These are phyloP conservation scores for Malassezia arunalokei DNA, from an alignment of 1,284 basidiomycete species.

Conservation along the genomic window DNA sequence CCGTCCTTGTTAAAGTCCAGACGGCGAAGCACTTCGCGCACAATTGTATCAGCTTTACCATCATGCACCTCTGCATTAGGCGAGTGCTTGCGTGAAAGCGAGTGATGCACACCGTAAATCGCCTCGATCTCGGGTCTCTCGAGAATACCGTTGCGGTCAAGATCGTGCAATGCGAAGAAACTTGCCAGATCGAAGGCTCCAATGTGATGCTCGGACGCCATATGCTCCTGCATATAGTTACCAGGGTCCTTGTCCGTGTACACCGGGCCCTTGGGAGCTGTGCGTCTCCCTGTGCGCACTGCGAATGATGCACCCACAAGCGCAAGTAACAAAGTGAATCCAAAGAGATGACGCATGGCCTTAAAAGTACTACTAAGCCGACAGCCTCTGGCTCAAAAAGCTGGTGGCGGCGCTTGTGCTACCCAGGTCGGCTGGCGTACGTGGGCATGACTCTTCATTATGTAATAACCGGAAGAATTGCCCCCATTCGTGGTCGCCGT, in stretches of 20 bases:
- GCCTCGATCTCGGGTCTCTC: conserved; percentile 48
- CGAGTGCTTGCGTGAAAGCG: conserved; percentile 75
- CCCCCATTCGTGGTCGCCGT: too few relatives aligned
- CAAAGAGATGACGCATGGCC: neutral
- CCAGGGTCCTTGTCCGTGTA: conserved; percentile 3
- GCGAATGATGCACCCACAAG: neutral
- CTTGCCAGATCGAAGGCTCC: conserved; percentile 44
- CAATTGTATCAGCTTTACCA: conserved; percentile 70
- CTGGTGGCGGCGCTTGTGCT: too few relatives aligned
- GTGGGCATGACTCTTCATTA: too few relatives aligned
- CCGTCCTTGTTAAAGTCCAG: conserved; percentile 73
- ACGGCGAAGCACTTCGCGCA: conserved; percentile 59
- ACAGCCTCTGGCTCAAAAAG: too few relatives aligned
- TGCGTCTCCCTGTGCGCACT: neutral
- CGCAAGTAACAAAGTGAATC: neutral
- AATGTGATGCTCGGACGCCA: conserved; percentile 46
- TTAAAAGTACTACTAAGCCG: neutral
- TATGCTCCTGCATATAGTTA: conserved; percentile 44
- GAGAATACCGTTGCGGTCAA: conserved; percentile 55
- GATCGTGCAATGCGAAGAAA: conserved; percentile 71
- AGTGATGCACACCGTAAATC: conserved; percentile 73
- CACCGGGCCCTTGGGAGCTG: conserved; percentile 1
- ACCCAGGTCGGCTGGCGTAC: too few relatives aligned
- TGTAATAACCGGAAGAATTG: too few relatives aligned
- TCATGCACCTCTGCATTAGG: conserved; percentile 66